Evolutionary conservation across 2,329 filamentous ascomycete genomes (phyloP), one percentile per base, ranked within the genome.

Genomic region (Alternaria incomplexa): DNA sequence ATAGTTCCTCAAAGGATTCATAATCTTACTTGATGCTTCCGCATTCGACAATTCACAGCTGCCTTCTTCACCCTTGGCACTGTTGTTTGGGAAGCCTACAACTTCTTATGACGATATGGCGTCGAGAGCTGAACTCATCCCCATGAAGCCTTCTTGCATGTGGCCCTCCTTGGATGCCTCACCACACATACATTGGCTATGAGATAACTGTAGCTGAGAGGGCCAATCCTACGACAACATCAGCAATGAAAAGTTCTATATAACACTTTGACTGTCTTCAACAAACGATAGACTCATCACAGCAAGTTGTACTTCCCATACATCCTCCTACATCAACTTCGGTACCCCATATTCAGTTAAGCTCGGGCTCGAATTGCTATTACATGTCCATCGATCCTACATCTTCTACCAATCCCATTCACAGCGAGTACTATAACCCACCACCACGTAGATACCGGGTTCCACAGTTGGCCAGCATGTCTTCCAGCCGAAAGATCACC

Each of bases 381-480:
- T 69, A 66, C 46, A 72, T 75, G 67, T 74, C 71, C 23, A 63
- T 68, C 6, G 67, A 68, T 51, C 75, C 71, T n/a, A 56, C 57
- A 15, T 61, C 65, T 20, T 73, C 70, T 7, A 51, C 57, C 36
- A 61, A 70, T 20, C 73, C 68, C 13, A 59, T 71, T 4, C 30
- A 68, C 45, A 74, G 64, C 56, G 64, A 63, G 26, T 76, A 73
- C 51, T 73, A 61, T 65, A 74, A 65, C 46, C 75, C 72, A 23
- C 73, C 71, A 36, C 65, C 73, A 36, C 71, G 71, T 22, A 58
- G 17, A 25, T 78, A 78, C 58, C 58, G 61, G 3, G 22, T 71
- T 2, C 71, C 73, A 36, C 65, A 65, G 8, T 73, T 71, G 20
- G 30, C 63, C 47, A 70, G 48, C 23, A 79, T 79, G 77, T 68